Conservation (phyloP, 768 basidiomycete genomes). For the Cystobasidiopsis lactophilus region DNA sequence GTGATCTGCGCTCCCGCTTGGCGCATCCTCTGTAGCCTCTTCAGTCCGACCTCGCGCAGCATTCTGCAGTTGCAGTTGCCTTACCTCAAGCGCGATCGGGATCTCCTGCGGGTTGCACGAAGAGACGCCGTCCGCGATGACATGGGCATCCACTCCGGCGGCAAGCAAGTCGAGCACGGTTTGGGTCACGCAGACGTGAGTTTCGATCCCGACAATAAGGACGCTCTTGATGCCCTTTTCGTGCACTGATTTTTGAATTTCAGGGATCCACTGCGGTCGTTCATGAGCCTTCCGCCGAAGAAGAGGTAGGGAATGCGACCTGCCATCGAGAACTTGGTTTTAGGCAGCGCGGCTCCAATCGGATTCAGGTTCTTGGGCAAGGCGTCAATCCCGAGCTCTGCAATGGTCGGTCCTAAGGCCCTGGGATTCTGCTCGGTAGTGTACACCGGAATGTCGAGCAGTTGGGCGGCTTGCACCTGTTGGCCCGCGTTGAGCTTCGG, state of each 20-base stretch:
- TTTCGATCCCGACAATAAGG: conserved; percentile 68
- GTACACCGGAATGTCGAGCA: conserved; percentile 48
- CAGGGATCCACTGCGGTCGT: conserved; percentile 37
- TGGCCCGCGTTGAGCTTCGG: not conserved
- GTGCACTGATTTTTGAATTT: conserved; percentile 36
- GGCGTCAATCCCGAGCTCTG: conserved; percentile 32
- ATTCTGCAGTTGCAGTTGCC: not conserved
- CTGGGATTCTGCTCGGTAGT: conserved; percentile 63
- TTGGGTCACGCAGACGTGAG: conserved; percentile 75
- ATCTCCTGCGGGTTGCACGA: conserved; percentile 62
- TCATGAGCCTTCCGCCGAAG: too few species aligned
- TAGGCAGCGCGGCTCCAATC: conserved; percentile 35
- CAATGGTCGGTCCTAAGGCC: conserved; percentile 50
- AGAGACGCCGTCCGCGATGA: conserved; percentile 66
- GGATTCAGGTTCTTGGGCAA: conserved; percentile 21
- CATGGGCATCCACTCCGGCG: conserved; percentile 35
- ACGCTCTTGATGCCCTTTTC: conserved; percentile 33
- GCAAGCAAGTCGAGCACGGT: conserved; percentile 47
- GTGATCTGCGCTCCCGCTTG: conserved; percentile 44
- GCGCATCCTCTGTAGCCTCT: conserved; percentile 18
- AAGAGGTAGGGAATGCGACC: too few species aligned
- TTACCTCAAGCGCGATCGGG: conserved; percentile 32
- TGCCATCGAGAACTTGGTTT: conserved; percentile 77
- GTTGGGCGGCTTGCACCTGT: conserved; percentile 23
- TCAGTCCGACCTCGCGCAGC: not conserved